Base-by-base conservation (phyloP, 208 protist genomes). In the Trypanosoma avium region DNA sequence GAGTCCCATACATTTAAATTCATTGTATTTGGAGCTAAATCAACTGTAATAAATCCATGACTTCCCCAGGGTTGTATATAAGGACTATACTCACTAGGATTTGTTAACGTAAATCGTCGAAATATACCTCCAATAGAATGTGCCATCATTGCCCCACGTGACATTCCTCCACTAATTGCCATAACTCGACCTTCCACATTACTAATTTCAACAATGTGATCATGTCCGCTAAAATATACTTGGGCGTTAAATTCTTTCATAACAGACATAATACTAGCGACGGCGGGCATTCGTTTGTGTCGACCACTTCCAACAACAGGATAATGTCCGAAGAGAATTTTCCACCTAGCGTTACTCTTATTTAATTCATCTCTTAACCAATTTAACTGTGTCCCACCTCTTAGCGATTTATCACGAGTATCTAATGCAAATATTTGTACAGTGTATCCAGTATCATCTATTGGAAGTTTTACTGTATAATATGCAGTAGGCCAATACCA, bases 271-370 rank as follows among this genome's bases (percentile, higher is more conserved):
- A 74, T 53, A 6, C 33, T 19, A 13, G 9, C 43, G 13, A 74
- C 60, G 6, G 19, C 29, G 8, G 15, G 27, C 27, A 69, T 40
- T 13, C 60, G 68, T n/a, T 36, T 40, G 60, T 67, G 68, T 27
- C 48, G 29, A 0, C 60, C 60, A 60, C 58, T 67, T n/a, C 68
- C 68, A 48, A 27, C 35, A 32, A 43, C 69, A 19, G 68, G 68
- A 29, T 74, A 62, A 29, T 74, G 68, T 10, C 68, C 61, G 54
- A 66, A 67, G 24, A 66, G 49, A 33, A 74, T 67, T 49, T 74
- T 74, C 68, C 68, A 74, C 10, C 68, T 59, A 21, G 68, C 47
- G 36, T 74, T 35, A 27, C 68, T 74, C 29, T 32, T 43, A 19
- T 21, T 6, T 26, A 74, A 50, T 38, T 74, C 50, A 3, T 42